Evolutionary conservation across 2,329 filamentous ascomycete species (phyloP), one percentile per base, ranked within the genome.

Genomic region (Epichloe amarillans): DNA sequence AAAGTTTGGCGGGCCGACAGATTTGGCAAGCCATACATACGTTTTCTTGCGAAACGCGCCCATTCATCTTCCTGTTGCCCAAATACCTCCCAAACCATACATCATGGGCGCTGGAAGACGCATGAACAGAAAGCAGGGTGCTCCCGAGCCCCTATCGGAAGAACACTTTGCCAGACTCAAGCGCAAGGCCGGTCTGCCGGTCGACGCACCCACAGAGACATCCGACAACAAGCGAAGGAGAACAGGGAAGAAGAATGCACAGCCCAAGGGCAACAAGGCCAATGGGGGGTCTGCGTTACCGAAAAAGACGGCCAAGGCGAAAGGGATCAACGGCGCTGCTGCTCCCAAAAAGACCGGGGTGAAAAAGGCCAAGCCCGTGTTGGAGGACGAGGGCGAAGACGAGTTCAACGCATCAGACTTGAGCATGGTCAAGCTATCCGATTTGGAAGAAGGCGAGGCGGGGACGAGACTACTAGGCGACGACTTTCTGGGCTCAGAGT

Each of bases 101-200:
- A 81, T 66, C 63, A 95, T 95, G 90, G 90, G 88, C 74, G 80
- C 82, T 55, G 87, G 89, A 67, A 86, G 89, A 66, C 88, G 90
- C 62, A 94, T 96, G 84, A 54, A 54, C 47, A 87, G 90, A 69
- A 96, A 96, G 72, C 93, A 97, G 78, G 91, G 89, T 51, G 76
- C 84, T 57, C 93, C 93, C 50, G 80, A 85, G 62, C 77, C 85
- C 57, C 77, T 96, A 57, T 88, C 93, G 57, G 88, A 95, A 64
- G 79, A 82, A 57, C 80, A 86, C 62, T 83, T 84, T 61, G 82
- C 83, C 47, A 88, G 83, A 63, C 68, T 84, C 54, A 96, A 97
- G 79, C 81, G 90, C 66, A 97, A 97, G 74, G 81, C 81, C 53
- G 81, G 79, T 54, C 74, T 86, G 60, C 80, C 81, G 40, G 83